Percentiles rank a stretch among this genome's conserved stretches.
These are phyloP conservation scores for Trichoderma semiorbis DNA, from an alignment of 2,329 filamentous ascomycete species.

Conservation along the genomic window DNA sequence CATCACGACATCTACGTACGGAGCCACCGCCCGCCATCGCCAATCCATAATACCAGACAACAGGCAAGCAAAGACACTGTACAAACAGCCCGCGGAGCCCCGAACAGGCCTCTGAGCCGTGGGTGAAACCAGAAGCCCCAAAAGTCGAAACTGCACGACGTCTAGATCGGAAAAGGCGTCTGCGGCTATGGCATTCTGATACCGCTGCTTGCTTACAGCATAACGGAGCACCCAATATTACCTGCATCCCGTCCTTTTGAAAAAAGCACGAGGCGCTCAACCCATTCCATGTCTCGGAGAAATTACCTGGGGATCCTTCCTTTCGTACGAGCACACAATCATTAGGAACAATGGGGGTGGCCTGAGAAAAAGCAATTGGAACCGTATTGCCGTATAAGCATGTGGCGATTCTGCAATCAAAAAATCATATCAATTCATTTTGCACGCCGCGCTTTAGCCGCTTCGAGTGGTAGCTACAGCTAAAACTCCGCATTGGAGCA, in stretches of 20 bases:
- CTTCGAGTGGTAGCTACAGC: neutral
- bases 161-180: neutral
- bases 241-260: neutral
- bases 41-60: neutral
- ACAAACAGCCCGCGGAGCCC: neutral
- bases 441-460: neutral
- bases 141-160: neutral
- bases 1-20: neutral
- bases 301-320: neutral
- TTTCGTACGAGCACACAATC: neutral
- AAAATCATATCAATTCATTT: neutral
- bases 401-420: neutral
- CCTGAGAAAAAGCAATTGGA: neutral
- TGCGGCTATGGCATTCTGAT: slow-evolving; percentile 1
- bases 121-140: neutral
- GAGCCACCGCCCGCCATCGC: neutral
- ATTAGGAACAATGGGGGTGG: neutral
- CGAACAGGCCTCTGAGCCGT: neutral
- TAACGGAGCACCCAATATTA: neutral
- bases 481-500: slow-evolving; percentile 3
- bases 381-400: neutral
- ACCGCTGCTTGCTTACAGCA: neutral
- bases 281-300: neutral
- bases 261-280: neutral
- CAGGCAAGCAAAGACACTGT: neutral